phyloP scores from a whole-genome alignment of 164 flowering plant genomes.

The grape (Vitis vinifera) region ASM3070453v1 NC_081816.1:4771501-4772000 shows the following conservation, averaged over 20 bases:
- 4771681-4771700: neutral
- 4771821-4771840: constrained; percentile 3
- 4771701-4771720: neutral
- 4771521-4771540: no score
- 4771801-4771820: neutral
- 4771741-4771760: neutral
- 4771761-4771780: neutral
- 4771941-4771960: constrained; percentile 26
- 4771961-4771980: constrained; percentile 14
- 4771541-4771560: no score
- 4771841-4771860: constrained; percentile 9
- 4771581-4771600: no score
- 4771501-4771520: no score
- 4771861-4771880: neutral
- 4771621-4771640: no score
- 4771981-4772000: constrained; percentile 17
- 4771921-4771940: constrained; percentile 16
- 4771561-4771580: no score
- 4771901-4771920: neutral
- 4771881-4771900: neutral
- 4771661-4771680: neutral
- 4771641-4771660: neutral
- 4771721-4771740: neutral
- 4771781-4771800: neutral
- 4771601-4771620: no score